These are phyloP conservation scores for Eimeria zaria DNA, from an alignment of 169 alveolate species.

Conservation along the genomic window DNA sequence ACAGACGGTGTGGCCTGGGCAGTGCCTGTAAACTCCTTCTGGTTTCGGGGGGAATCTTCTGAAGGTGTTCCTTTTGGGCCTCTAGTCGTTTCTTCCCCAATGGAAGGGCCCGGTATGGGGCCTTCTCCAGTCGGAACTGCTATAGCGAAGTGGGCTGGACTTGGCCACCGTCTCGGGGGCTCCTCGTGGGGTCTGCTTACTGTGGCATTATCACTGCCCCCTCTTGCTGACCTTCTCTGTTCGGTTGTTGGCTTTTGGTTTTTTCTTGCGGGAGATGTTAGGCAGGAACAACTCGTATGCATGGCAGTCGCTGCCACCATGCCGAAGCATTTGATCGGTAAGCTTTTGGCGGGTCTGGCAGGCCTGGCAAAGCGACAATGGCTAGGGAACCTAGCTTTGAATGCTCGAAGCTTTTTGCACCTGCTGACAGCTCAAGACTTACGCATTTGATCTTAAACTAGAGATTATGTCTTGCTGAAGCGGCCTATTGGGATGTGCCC, in stretches of 20 bases:
- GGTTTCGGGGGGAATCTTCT: conserved; percentile 36
- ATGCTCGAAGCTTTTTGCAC: background rate
- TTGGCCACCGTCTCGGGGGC: conserved; percentile 22
- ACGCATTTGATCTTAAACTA: background rate
- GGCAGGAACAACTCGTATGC: conserved; percentile 76
- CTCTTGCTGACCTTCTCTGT: conserved; percentile 57
- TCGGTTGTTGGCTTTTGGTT: conserved; percentile 50
- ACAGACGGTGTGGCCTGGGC: conserved; percentile 13
- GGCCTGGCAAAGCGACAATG: background rate
- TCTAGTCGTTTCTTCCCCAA: conserved; percentile 30
- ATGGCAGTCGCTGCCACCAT: conserved; percentile 67
- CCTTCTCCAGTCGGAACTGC: conserved; percentile 27
- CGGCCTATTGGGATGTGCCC: background rate
- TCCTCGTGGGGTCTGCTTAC: conserved; percentile 66
- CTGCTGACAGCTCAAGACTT: background rate
- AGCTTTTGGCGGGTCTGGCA: conserved; percentile 1
- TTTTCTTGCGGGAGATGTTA: conserved; percentile 30
- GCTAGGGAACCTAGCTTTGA: background rate
- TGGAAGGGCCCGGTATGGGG: conserved; percentile 26
- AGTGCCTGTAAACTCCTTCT: conserved; percentile 54
- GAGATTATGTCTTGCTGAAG: background rate
- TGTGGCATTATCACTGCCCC: conserved; percentile 50
- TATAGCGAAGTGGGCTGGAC: conserved; percentile 43
- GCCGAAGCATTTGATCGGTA: conserved; percentile 71
- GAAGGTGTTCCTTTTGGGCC: background rate